phyloP scores from a whole-genome alignment of 495 filamentous ascomycete species.

The Polyplosphaeria fusca region DNA sequence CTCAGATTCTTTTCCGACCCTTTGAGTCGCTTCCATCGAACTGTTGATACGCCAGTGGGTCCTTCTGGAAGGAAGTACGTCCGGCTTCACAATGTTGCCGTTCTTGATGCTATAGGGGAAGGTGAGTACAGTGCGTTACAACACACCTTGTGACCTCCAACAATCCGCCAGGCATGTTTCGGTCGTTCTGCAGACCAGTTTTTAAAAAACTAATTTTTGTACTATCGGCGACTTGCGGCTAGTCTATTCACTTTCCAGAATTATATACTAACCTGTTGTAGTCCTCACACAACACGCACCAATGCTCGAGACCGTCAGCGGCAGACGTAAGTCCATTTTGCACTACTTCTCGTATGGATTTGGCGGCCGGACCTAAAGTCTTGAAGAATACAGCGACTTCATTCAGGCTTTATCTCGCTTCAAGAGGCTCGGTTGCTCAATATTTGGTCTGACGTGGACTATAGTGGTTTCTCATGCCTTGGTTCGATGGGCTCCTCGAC shows the following conservation, averaged over 20 bases:
- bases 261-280: constrained; percentile 32
- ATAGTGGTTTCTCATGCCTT: constrained; percentile 45
- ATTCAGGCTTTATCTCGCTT: too few species aligned
- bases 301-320: constrained; percentile 52
- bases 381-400: too few species aligned
- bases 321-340: constrained; percentile 42
- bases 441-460: background rate
- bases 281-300: constrained; percentile 51
- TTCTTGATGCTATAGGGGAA: constrained; percentile 45
- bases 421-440: background rate
- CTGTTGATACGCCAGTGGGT: background rate
- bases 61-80: constrained; percentile 3
- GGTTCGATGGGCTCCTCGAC: constrained; percentile 46
- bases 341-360: too few species aligned
- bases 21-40: constrained; percentile 34
- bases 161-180: too few species aligned
- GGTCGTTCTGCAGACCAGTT: background rate
- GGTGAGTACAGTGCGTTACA: too few species aligned
- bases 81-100: constrained; percentile 31
- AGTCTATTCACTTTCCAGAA: too few species aligned
- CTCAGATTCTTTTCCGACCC: constrained; percentile 42
- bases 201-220: too few species aligned
- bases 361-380: too few species aligned
- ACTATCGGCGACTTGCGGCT: too few species aligned
- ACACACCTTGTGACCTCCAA: too few species aligned